These are phyloP conservation scores for Aspergillus amoenus DNA, from an alignment of 2,329 filamentous ascomycete species.

Conservation along the genomic window DNA sequence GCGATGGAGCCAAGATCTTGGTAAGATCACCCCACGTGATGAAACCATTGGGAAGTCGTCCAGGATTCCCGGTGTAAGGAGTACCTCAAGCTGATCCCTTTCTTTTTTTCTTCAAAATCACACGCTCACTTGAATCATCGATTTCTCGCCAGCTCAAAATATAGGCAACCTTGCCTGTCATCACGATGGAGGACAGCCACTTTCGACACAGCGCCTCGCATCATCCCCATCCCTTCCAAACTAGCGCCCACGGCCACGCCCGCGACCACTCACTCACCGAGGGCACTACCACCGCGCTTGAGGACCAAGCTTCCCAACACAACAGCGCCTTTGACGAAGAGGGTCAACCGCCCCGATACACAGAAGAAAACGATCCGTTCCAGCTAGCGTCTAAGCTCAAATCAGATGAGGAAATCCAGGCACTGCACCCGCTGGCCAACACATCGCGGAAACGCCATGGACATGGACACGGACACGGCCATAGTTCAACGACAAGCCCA, in stretches of 20 bases:
- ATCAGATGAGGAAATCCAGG: slow-evolving; percentile 69
- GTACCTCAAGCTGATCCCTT: background rate
- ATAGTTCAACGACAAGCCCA: slow-evolving; percentile 65
- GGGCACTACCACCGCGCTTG: slow-evolving; percentile 43
- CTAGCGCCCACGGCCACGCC: background rate
- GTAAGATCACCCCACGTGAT: slow-evolving; percentile 2
- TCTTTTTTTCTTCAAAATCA: background rate
- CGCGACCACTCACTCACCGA: slow-evolving; percentile 7
- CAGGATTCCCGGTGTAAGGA: background rate
- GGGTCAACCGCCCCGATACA: slow-evolving; percentile 55
- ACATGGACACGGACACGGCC: slow-evolving; percentile 32
- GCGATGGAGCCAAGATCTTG: background rate
- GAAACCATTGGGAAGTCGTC: background rate
- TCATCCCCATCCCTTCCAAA: slow-evolving; percentile 2
- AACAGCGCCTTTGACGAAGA: slow-evolving; percentile 43
- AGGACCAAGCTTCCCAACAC: slow-evolving; percentile 28
- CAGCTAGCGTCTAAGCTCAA: slow-evolving; percentile 76
- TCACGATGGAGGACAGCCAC: slow-evolving; percentile 12
- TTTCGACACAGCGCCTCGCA: slow-evolving; percentile 14
- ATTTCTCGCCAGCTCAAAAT: background rate
- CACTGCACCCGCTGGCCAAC: slow-evolving; percentile 68
- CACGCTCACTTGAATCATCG: too few species aligned
- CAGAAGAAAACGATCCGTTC: slow-evolving; percentile 73
- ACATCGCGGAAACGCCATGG: slow-evolving; percentile 68
- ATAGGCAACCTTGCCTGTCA: background rate